These are phyloP conservation scores for Wallacemonas sp. DNA, from an alignment of 208 protist genomes.

Conservation along the genomic window DNA sequence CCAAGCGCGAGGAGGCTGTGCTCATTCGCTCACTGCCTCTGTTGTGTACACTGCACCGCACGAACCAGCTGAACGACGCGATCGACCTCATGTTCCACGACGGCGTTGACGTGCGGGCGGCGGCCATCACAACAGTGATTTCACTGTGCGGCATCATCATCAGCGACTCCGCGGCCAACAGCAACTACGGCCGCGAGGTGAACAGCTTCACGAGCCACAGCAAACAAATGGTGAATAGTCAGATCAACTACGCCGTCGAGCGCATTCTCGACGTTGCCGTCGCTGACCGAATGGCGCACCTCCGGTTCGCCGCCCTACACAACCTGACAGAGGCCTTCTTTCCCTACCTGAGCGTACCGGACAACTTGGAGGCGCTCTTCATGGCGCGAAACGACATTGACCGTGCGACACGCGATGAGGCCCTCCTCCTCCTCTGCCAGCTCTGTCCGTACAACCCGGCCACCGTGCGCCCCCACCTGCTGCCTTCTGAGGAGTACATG, in stretches of 20 bases:
- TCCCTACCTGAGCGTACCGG: slow-evolving; percentile 70
- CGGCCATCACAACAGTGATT: slow-evolving; percentile 60
- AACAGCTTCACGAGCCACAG: slow-evolving; percentile 2
- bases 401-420: slow-evolving; percentile 41
- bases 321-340: slow-evolving; percentile 63
- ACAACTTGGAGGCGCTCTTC: slow-evolving; percentile 82
- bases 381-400: slow-evolving; percentile 81
- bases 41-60: slow-evolving; percentile 62
- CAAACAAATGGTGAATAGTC: slow-evolving; percentile 41
- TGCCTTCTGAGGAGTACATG: slow-evolving; percentile 78
- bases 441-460: slow-evolving; percentile 65
- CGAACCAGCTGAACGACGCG: slow-evolving; percentile 63
- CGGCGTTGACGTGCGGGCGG: slow-evolving; percentile 46
- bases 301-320: slow-evolving; percentile 64
- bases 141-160: slow-evolving; percentile 71
- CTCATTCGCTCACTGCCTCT: slow-evolving; percentile 72
- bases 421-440: slow-evolving; percentile 77
- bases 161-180: neutral
- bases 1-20: slow-evolving; percentile 26
- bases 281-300: slow-evolving; percentile 57
- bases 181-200: neutral
- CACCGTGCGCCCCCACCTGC: slow-evolving; percentile 68
- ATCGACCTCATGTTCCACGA: slow-evolving; percentile 83
- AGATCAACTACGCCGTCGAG: slow-evolving; percentile 68
- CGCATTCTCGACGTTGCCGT: slow-evolving; percentile 83